These are phyloP conservation scores for Dictyostelium purpureum DNA, from an alignment of 78 protist species.

Conservation along the genomic window DNA sequence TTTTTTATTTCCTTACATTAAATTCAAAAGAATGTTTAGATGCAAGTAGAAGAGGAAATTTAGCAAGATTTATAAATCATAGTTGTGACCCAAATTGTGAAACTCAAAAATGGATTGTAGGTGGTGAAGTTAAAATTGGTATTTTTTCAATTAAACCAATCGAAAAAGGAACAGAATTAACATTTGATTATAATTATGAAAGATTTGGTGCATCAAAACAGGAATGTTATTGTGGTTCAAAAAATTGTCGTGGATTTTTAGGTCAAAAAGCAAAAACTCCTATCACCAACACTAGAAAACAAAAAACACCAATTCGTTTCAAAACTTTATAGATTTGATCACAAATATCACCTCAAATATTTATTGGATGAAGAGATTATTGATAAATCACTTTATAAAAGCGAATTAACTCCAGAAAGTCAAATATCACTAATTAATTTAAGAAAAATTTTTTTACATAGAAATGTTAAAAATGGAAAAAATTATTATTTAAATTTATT, in stretches of 20 bases:
- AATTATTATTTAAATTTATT: background rate
- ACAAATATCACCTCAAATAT: background rate
- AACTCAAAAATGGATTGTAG: slow-evolving; percentile 88
- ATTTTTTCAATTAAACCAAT: slow-evolving; percentile 82
- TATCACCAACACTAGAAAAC: background rate
- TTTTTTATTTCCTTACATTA: slow-evolving; percentile 81
- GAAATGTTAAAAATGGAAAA: slow-evolving; percentile 9
- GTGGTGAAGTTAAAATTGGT: slow-evolving; percentile 86
- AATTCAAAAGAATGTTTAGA: slow-evolving; percentile 75
- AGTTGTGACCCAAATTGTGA: slow-evolving; percentile 89
- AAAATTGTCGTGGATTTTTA: slow-evolving; percentile 66
- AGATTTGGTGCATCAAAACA: slow-evolving; percentile 76
- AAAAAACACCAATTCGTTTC: background rate
- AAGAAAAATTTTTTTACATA: background rate
- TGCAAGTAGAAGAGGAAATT: slow-evolving; percentile 81
- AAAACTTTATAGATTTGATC: background rate
- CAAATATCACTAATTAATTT: slow-evolving; percentile 1
- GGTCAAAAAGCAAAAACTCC: slow-evolving; percentile 45
- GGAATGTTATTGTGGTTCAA: slow-evolving; percentile 68
- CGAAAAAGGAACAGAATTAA: slow-evolving; percentile 75
- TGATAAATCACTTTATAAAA: background rate
- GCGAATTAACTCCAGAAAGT: slow-evolving; percentile 25
- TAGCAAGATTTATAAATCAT: slow-evolving; percentile 85
- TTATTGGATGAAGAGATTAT: background rate
- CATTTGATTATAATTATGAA: slow-evolving; percentile 91